A percentile compares a stretch with the other conserved stretches of the same genome.
phyloP scores from a whole-genome alignment of 1,284 basidiomycete species.

The Cryptococcus neoformans region DNA sequence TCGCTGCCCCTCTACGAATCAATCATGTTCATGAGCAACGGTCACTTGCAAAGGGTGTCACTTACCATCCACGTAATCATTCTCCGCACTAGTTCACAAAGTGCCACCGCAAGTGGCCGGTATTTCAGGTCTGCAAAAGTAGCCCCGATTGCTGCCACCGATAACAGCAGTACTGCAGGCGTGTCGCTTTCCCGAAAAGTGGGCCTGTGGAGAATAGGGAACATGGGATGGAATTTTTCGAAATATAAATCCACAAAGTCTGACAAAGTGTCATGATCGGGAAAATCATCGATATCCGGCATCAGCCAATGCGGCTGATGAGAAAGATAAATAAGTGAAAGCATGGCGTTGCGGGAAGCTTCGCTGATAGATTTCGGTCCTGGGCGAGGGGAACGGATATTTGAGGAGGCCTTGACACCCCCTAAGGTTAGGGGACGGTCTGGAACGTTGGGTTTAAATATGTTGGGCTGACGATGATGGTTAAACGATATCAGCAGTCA shows the following conservation, averaged over 20 bases:
- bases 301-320: conserved; percentile 34
- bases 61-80: conserved; percentile 36
- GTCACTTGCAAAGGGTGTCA: background rate
- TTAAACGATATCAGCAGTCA: background rate
- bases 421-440: conserved; percentile 30
- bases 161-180: conserved; percentile 34
- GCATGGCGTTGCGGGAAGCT: conserved; percentile 33
- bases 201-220: conserved; percentile 37
- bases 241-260: conserved; percentile 42
- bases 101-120: conserved; percentile 28
- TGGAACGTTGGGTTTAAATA: conserved; percentile 32
- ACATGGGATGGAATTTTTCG: conserved; percentile 38
- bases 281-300: conserved; percentile 36
- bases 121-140: conserved; percentile 32
- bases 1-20: conserved; percentile 30
- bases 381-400: conserved; percentile 5
- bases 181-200: conserved; percentile 24
- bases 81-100: conserved; percentile 32
- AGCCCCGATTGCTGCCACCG: conserved; percentile 31
- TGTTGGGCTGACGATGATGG: conserved; percentile 19
- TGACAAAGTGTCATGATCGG: conserved; percentile 28
- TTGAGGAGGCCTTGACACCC: conserved; percentile 26
- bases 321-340: conserved; percentile 35
- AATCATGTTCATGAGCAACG: too few relatives aligned
- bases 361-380: conserved; percentile 17